Evolutionary conservation across 2,329 filamentous ascomycete species (phyloP).

Genomic region (Scorias spongiosa): DNA sequence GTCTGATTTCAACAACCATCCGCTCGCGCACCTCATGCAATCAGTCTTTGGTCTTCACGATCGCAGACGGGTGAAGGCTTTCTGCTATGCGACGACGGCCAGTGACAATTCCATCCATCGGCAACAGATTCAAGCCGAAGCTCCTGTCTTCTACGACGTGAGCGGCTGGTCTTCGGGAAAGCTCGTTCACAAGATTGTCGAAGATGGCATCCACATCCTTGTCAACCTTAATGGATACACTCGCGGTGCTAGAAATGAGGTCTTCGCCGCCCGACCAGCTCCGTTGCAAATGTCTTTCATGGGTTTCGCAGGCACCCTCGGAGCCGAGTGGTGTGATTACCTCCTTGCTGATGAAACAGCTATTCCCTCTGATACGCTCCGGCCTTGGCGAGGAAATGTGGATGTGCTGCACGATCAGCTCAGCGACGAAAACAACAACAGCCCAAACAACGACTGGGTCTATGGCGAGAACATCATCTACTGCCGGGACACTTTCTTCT

Average conservation of each 20-base stretch:
- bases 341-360: conserved; percentile 80
- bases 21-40: conserved; percentile 93
- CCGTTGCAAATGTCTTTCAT: conserved; percentile 99
- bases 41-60: conserved; percentile 93
- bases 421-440: conserved; percentile 51
- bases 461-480: conserved; percentile 97
- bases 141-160: conserved; percentile 79
- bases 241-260: conserved; percentile 86
- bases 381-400: conserved; percentile 62
- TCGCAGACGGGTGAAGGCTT: conserved; percentile 56
- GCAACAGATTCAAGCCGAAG: conserved; percentile 81
- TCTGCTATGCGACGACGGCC: conserved; percentile 88
- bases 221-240: conserved; percentile 98
- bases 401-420: conserved; percentile 52
- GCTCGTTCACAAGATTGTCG: conserved; percentile 70
- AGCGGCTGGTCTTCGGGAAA: conserved; percentile 74
- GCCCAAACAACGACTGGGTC: conserved; percentile 59
- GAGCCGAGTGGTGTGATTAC: conserved; percentile 98
- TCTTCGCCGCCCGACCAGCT: conserved; percentile 86
- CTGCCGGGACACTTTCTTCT: conserved; percentile 91
- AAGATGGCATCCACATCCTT: conserved; percentile 82
- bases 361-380: conserved; percentile 65
- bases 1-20: conserved; percentile 98
- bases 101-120: conserved; percentile 84
- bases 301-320: conserved; percentile 92